phyloP scores from a whole-genome alignment of 345 rosid species.

The Tarenaya hassleriana region DNA sequence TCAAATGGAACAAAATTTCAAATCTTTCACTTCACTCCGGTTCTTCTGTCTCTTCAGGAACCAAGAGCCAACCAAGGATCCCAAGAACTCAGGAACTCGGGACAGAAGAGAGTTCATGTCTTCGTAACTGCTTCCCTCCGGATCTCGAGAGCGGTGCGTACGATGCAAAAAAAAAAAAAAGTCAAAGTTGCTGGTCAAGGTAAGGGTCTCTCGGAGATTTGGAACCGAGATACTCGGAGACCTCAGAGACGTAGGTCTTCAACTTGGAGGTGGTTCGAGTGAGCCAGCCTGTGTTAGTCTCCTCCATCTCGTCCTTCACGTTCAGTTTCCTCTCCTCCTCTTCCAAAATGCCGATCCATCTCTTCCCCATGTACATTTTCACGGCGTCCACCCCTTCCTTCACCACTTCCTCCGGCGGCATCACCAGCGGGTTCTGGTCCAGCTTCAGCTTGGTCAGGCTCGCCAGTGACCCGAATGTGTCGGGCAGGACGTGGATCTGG shows the following conservation, averaged over 20 bases:
- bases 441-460: slow-evolving; percentile 58
- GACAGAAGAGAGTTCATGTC: background rate
- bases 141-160: slow-evolving; percentile 3
- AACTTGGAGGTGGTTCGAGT: slow-evolving; percentile 76
- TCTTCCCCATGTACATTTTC: slow-evolving; percentile 62
- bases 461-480: slow-evolving; percentile 74
- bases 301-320: slow-evolving; percentile 45
- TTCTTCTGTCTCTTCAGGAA: no score
- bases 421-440: slow-evolving; percentile 64
- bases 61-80: no score
- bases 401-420: slow-evolving; percentile 58
- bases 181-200: slow-evolving; percentile 76
- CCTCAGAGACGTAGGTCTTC: slow-evolving; percentile 42
- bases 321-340: slow-evolving; percentile 55
- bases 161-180: background rate
- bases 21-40: no score
- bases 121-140: slow-evolving; percentile 4
- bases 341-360: slow-evolving; percentile 59
- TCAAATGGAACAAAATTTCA: no score
- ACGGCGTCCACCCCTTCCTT: slow-evolving; percentile 70
- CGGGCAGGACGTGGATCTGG: slow-evolving; percentile 77
- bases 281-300: slow-evolving; percentile 59
- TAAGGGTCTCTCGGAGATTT: slow-evolving; percentile 47
- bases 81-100: no score
- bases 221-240: slow-evolving; percentile 43